Evolutionary conservation across 257 asterid genomes (phyloP), one percentile per base, ranked within the genome.

Genomic region (Solanum sejunctum): DNA sequence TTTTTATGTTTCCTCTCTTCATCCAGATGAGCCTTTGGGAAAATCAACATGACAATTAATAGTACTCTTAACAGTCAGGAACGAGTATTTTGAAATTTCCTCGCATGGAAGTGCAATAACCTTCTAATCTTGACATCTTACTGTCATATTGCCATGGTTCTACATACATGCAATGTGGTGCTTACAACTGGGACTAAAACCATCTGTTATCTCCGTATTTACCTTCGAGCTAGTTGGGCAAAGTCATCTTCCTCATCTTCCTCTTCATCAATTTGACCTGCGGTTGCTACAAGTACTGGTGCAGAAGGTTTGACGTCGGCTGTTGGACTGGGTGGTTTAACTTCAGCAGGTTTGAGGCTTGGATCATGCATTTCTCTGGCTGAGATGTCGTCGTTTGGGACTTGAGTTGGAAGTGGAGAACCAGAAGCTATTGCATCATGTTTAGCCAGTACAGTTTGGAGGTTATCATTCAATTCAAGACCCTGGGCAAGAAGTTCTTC

Each of bases 161-260:
- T 39, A 12, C 64, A 58, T 28, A 20, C n/a, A 28, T 36, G 66
- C 8, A 32, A 60, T 21, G 80, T 15, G 51, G 43, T 60, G 26
- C 43, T 75, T 77, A 49, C 41, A 15, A 26, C 26, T 23, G 45
- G 63, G 41, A 78, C 5, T 52, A 52, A 60, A 73, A 10, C 18
- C 52, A 63, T 67, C 66, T 66, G 45, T 49, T 3, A 51, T 45
- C 51, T 80, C 81, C 58, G 67, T 45, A 84, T 12, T 79, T 54
- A 93, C 99, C 99, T 97, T 89, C 98, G 93, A 86, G 99, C 99
- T 67, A 97, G 92, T 89, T 73, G 95, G 15, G 98, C 96, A 81
- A 97, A 97, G 89, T 97, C 99, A 23, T 97, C 99, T 86, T 97
- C 99, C 90, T 95, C 97, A 82, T 94, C 98, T 32, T 94, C 98